Percentiles rank a stretch among this genome's conserved stretches.
Conservation (phyloP, 1,284 basidiomycete species). For the Papiliotrema fonsecae region DNA sequence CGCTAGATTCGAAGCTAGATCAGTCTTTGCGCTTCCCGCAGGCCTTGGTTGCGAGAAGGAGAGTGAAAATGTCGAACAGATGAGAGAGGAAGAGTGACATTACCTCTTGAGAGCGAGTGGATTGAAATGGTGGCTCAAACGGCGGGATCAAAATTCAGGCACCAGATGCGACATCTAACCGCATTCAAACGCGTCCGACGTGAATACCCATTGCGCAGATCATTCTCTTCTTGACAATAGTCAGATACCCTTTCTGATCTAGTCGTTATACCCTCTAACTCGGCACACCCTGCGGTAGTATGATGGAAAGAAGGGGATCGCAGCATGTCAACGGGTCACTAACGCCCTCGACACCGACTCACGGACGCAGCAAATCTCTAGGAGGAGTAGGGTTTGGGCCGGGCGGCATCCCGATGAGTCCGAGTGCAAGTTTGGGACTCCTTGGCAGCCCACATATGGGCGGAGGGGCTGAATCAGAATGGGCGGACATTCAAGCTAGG, state of each 20-base stretch:
- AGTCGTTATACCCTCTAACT: too few species aligned
- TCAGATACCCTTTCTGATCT: too few species aligned
- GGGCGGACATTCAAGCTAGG: conserved; percentile 59
- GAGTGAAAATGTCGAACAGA: too few species aligned
- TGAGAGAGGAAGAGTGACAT: too few species aligned
- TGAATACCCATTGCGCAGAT: background rate
- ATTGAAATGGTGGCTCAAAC: background rate
- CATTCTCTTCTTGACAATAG: too few species aligned
- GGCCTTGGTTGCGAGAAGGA: too few species aligned
- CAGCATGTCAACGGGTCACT: background rate
- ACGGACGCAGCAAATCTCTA: conserved; percentile 22
- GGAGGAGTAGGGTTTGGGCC: conserved; percentile 11
- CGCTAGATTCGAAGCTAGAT: too few species aligned
- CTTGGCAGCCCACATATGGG: conserved; percentile 44
- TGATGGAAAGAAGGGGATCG: conserved; percentile 4
- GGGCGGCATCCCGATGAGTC: conserved; percentile 15
- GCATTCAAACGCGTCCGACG: background rate
- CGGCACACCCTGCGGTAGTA: too few species aligned
- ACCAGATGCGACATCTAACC: background rate
- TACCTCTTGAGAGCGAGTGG: too few species aligned
- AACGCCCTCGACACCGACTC: conserved; percentile 4
- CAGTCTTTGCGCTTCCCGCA: too few species aligned
- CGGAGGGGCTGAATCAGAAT: conserved; percentile 58
- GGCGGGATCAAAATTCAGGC: background rate
- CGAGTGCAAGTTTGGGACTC: conserved; percentile 9